phyloP scores from a whole-genome alignment of 495 filamentous ascomycete species.

The Aspergillus sclerotiicarbonarius region DNA sequence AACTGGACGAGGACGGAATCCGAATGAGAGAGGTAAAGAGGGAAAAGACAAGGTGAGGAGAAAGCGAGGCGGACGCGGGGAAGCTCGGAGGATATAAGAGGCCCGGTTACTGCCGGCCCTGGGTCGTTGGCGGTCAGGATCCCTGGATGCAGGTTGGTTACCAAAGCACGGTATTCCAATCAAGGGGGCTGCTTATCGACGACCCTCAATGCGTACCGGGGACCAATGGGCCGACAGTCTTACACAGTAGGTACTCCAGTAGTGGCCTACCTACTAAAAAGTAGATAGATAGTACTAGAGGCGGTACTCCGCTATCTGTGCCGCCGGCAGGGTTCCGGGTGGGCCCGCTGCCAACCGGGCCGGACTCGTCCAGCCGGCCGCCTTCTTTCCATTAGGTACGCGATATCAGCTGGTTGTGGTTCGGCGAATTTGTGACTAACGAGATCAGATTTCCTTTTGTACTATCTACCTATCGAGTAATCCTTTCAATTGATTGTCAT shows the following conservation, averaged over 20 bases:
- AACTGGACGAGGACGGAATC: slow-evolving; percentile 8
- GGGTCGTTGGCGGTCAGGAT: neutral
- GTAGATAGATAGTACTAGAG: too few species aligned
- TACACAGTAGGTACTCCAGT: too few species aligned
- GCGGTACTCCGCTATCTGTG: neutral
- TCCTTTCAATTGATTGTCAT: too few species aligned
- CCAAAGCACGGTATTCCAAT: too few species aligned
- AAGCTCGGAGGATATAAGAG: slow-evolving; percentile 20
- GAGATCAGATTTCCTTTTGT: too few species aligned
- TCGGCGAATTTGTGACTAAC: too few species aligned
- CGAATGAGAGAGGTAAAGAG: slow-evolving; percentile 7
- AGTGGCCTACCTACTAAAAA: neutral
- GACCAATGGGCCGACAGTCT: too few species aligned
- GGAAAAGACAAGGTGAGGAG: slow-evolving; percentile 7
- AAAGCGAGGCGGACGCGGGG: slow-evolving; percentile 16
- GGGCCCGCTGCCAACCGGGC: neutral
- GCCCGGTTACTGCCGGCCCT: slow-evolving; percentile 5
- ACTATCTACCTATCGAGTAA: too few species aligned
- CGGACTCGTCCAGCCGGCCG: neutral
- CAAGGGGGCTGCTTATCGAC: too few species aligned
- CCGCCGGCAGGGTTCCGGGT: neutral
- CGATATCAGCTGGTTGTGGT: too few species aligned
- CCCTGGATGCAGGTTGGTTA: neutral
- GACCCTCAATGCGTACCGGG: too few species aligned
- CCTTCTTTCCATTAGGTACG: neutral